Percentiles rank a stretch among this genome's conserved stretches.
These are phyloP conservation scores for Blastobotrys muscicola DNA, from an alignment of 805 yeast species.

Conservation along the genomic window DNA sequence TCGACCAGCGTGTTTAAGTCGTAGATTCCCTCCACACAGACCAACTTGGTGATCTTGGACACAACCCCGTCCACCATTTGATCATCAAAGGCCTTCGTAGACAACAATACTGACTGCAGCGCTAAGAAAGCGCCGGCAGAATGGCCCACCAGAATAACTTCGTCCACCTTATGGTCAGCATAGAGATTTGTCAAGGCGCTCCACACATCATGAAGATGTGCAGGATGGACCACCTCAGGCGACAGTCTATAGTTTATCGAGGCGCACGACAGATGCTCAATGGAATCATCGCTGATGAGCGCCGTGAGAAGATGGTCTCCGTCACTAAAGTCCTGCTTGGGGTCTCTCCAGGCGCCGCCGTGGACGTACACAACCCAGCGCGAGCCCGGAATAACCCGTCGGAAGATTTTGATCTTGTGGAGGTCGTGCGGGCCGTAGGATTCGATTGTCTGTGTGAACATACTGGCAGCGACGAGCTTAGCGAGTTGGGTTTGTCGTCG, in stretches of 20 bases:
- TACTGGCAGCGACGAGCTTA: no score
- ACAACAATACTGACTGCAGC: conserved; percentile 35
- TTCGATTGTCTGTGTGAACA: no score
- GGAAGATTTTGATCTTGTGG: background rate
- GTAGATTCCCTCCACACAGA: conserved; percentile 59
- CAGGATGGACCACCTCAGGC: conserved; percentile 54
- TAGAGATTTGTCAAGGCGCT: conserved; percentile 30
- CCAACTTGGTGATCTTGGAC: conserved; percentile 5
- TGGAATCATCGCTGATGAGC: conserved; percentile 20
- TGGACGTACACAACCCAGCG: conserved; percentile 49
- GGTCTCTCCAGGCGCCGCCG: conserved; percentile 88
- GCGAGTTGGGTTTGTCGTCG: no score
- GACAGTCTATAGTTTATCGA: conserved; percentile 59
- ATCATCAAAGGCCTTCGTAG: background rate
- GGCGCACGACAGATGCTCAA: conserved; percentile 17
- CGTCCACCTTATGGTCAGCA: conserved; percentile 19
- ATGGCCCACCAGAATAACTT: conserved; percentile 50
- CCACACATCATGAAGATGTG: conserved; percentile 47
- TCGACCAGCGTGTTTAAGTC: conserved; percentile 39
- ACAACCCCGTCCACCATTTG: background rate
- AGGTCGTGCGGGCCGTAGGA: background rate
- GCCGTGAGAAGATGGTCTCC: conserved; percentile 29
- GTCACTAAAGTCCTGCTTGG: conserved; percentile 49
- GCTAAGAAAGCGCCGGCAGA: conserved; percentile 71
- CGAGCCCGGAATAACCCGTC: background rate